Conservation (phyloP, 768 basidiomycete species). For the Termitomyces sp. region DNA sequence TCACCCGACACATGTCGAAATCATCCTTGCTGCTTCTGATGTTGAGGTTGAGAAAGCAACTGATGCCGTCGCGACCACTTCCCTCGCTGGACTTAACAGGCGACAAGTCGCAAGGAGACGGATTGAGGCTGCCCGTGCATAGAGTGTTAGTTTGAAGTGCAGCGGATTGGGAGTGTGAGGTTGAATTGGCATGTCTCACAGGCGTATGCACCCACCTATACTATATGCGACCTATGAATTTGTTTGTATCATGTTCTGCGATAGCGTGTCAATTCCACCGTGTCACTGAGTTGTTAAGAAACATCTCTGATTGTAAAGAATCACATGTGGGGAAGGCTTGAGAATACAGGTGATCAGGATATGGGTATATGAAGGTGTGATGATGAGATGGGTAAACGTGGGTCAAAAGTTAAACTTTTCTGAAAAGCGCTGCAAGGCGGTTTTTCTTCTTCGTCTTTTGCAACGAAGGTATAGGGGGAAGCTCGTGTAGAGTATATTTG, state of each 20-base stretch:
- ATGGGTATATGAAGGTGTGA: too few species aligned
- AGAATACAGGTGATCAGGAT: too few species aligned
- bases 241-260: constrained; percentile 9
- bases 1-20: constrained; percentile 94
- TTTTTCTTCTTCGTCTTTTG: constrained; percentile 1
- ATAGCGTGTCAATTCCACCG: neutral
- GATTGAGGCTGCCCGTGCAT: constrained; percentile 77
- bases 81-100: constrained; percentile 72
- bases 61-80: constrained; percentile 59
- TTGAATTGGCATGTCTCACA: constrained; percentile 14
- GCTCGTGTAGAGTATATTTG: constrained; percentile 3
- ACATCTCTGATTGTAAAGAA: too few species aligned
- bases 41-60: constrained; percentile 90
- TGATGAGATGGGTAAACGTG: too few species aligned
- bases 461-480: neutral
- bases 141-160: neutral
- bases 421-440: constrained; percentile 3
- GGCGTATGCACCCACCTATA: constrained; percentile 23
- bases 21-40: constrained; percentile 79
- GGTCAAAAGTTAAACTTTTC: neutral
- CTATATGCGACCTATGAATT: constrained; percentile 17
- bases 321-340: too few species aligned
- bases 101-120: constrained; percentile 84
- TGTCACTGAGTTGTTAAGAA: neutral
- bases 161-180: constrained; percentile 4